Conservation (phyloP, 2,329 filamentous ascomycete species). For the Trichoderma semiorbis region DNA sequence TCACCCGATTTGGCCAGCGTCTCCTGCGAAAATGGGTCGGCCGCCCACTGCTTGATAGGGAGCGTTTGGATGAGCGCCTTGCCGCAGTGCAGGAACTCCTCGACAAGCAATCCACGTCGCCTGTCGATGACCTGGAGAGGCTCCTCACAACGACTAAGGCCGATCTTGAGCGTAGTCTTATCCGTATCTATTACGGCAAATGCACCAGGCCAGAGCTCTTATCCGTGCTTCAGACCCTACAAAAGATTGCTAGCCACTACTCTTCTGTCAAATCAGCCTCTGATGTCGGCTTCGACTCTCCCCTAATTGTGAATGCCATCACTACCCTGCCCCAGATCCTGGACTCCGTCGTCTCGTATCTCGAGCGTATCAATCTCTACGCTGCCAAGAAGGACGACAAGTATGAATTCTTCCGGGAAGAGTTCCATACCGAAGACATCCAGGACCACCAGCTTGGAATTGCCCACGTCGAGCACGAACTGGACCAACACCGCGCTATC, state of each 20-base stretch:
- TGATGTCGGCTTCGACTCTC: conserved; percentile 70
- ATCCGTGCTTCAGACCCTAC: conserved; percentile 78
- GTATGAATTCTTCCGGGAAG: conserved; percentile 86
- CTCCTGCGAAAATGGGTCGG: conserved; percentile 94
- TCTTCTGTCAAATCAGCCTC: conserved; percentile 59
- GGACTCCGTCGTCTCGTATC: conserved; percentile 66
- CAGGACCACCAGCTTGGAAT: conserved; percentile 87
- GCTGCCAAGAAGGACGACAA: conserved; percentile 87
- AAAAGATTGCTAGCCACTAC: conserved; percentile 76
- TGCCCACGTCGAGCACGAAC: conserved; percentile 83
- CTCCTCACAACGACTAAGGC: conserved; percentile 69
- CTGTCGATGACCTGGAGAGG: conserved; percentile 69
- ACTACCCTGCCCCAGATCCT: conserved; percentile 72
- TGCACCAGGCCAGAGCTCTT: conserved; percentile 87
- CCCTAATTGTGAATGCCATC: conserved; percentile 67
- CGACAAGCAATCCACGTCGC: conserved; percentile 59
- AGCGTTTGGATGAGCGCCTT: conserved; percentile 71
- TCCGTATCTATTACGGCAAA: conserved; percentile 96
- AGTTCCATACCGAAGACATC: conserved; percentile 84
- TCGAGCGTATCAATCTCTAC: conserved; percentile 80
- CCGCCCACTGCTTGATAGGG: conserved; percentile 75
- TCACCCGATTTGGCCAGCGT: conserved; percentile 83
- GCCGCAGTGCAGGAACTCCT: conserved; percentile 83
- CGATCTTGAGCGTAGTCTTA: conserved; percentile 88
- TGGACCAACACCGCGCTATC: conserved; percentile 69